Percentiles rank a stretch among this genome's conserved stretches.
phyloP scores from a whole-genome alignment of 352 stramenopile genomes.

The Globisporangium cederbergense region DNA sequence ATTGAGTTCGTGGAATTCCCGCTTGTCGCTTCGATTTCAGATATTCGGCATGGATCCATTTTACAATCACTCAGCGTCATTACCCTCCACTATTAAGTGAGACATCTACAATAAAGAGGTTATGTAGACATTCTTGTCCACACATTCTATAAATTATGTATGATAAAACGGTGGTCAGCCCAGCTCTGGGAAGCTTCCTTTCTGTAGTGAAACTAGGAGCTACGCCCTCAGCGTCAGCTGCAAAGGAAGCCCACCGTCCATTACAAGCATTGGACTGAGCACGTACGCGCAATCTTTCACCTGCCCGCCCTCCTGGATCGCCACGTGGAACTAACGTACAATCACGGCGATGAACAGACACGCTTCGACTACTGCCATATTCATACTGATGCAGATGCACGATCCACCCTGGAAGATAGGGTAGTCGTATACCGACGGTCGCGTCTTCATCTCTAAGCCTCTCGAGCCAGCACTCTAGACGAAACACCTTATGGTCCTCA shows the following conservation, averaged over 20 bases:
- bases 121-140: too few species aligned
- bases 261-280: background rate
- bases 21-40: too few species aligned
- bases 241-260: background rate
- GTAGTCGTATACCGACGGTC: conserved; percentile 44
- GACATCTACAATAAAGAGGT: too few species aligned
- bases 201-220: too few species aligned
- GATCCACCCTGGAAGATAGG: background rate
- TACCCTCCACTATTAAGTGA: too few species aligned
- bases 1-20: too few species aligned
- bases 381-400: background rate
- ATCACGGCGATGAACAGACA: background rate
- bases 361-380: background rate
- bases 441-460: conserved; percentile 24
- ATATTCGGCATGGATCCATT: too few species aligned
- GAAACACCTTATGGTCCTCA: conserved; percentile 41
- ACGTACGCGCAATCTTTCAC: background rate
- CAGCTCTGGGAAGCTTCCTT: too few species aligned
- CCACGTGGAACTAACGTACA: background rate
- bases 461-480: conserved; percentile 65
- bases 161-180: too few species aligned
- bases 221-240: background rate
- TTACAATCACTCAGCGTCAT: too few species aligned
- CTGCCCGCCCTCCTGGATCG: background rate
- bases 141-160: too few species aligned